These are phyloP conservation scores for Scutellaria baicalensis DNA, from an alignment of 257 asterid species.

Conservation along the genomic window DNA sequence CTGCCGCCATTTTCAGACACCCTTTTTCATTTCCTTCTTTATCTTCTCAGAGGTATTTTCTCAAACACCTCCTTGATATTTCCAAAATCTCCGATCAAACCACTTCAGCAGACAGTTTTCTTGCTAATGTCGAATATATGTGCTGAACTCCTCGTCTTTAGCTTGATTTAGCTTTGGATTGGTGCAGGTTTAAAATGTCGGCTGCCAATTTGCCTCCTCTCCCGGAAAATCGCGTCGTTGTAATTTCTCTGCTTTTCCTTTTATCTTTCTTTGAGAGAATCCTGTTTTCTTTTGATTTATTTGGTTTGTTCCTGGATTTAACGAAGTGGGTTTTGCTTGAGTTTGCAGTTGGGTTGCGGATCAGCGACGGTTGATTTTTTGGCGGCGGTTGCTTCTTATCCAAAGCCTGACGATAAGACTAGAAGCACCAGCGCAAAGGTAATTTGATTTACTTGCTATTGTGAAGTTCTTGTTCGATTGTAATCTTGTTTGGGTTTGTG, in stretches of 20 bases:
- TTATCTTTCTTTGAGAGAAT: not conserved
- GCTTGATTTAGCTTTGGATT: not conserved
- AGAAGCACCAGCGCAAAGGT: slow-evolving; percentile 85
- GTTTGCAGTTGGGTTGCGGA: slow-evolving; percentile 78
- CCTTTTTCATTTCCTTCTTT: not conserved
- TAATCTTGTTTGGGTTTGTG: not conserved
- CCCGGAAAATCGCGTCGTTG: slow-evolving; percentile 58
- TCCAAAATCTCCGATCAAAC: not conserved
- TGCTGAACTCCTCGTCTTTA: not conserved
- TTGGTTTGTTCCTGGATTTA: not conserved
- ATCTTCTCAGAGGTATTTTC: slow-evolving; percentile 16
- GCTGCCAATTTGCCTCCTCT: slow-evolving; percentile 40
- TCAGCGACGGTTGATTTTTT: slow-evolving; percentile 50
- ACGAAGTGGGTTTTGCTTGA: slow-evolving; percentile 15
- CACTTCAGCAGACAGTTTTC: not conserved
- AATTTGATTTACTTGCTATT: not conserved
- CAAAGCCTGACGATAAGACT: slow-evolving; percentile 85
- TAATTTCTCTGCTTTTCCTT: slow-evolving; percentile 16
- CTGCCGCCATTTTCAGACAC: slow-evolving; percentile 3
- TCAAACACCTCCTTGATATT: not conserved
- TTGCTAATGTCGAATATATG: not conserved
- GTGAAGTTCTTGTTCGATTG: not conserved
- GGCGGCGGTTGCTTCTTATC: slow-evolving; percentile 88
- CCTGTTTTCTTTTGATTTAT: not conserved
- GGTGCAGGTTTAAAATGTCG: slow-evolving; percentile 44